phyloP scores from a whole-genome alignment of 2,329 filamentous ascomycete species.

The Alternaria viburni region DNA sequence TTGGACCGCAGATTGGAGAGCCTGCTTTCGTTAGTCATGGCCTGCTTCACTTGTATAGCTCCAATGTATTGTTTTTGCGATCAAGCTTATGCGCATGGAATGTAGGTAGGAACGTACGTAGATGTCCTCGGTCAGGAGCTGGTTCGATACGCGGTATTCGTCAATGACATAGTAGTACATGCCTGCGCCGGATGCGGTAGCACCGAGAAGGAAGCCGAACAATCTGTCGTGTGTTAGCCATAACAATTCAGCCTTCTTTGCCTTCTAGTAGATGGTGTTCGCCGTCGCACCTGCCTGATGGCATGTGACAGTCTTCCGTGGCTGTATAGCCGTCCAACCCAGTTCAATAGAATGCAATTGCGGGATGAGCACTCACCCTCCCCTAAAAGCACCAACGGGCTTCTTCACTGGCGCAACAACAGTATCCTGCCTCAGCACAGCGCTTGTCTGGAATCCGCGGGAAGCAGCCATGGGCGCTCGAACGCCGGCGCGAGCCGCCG shows the following conservation, averaged over 20 bases:
- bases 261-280: not conserved
- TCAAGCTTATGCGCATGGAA: not conserved
- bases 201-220: constrained; percentile 89
- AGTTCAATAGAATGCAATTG: not conserved
- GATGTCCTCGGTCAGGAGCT: constrained; percentile 93
- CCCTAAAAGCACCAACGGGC: constrained; percentile 73
- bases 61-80: not conserved
- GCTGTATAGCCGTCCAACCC: not conserved
- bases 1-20: constrained; percentile 85
- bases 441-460: constrained; percentile 52
- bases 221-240: constrained; percentile 61
- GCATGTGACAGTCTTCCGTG: not conserved
- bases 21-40: constrained; percentile 51
- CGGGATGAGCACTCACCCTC: constrained; percentile 63
- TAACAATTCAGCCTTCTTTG: not conserved
- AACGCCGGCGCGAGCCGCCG: constrained; percentile 46
- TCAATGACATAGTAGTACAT: constrained; percentile 93
- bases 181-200: constrained; percentile 76
- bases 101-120: constrained; percentile 70
- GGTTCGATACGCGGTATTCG: constrained; percentile 93
- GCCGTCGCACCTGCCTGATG: not conserved
- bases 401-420: constrained; percentile 61
- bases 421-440: constrained; percentile 37
- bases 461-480: constrained; percentile 23
- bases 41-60: not conserved